Evolutionary conservation across 2,329 filamentous ascomycete species (phyloP).

Genomic region (Coniochaeta sp.): DNA sequence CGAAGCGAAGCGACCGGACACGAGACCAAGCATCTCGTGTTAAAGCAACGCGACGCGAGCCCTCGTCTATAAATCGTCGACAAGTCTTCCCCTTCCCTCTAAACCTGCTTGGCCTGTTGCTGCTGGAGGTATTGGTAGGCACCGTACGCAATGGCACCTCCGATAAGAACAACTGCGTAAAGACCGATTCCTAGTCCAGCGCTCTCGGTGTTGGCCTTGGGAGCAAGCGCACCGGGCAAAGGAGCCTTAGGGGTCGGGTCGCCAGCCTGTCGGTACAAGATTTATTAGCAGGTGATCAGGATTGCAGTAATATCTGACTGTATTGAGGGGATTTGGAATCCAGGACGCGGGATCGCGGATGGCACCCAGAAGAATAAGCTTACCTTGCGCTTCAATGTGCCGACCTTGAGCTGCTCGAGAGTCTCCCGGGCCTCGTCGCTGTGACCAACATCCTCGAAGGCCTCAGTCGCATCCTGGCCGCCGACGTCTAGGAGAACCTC

Average conservation of each 20-base stretch:
- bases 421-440: constrained; percentile 97
- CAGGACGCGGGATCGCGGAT: not conserved
- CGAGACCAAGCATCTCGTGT: not conserved
- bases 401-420: constrained; percentile 68
- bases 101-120: constrained; percentile 18
- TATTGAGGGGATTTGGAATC: not conserved
- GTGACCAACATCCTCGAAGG: constrained; percentile 98
- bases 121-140: constrained; percentile 80
- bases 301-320: not conserved
- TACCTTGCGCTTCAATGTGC: constrained; percentile 74
- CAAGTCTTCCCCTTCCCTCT: not conserved
- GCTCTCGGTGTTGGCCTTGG: constrained; percentile 38
- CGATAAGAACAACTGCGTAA: constrained; percentile 73
- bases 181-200: constrained; percentile 65
- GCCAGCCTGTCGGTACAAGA: constrained; percentile 47
- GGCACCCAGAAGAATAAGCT: constrained; percentile 21
- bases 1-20: not conserved
- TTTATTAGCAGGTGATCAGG: not conserved
- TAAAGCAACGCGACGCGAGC: not conserved
- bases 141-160: constrained; percentile 68
- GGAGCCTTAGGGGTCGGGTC: constrained; percentile 67
- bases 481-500: constrained; percentile 95
- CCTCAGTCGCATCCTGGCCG: constrained; percentile 93
- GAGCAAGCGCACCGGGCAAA: constrained; percentile 37
- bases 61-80: not conserved